Evolutionary conservation across 2,329 filamentous ascomycete species (phyloP).

Genomic region (Lecanicillium sp.): DNA sequence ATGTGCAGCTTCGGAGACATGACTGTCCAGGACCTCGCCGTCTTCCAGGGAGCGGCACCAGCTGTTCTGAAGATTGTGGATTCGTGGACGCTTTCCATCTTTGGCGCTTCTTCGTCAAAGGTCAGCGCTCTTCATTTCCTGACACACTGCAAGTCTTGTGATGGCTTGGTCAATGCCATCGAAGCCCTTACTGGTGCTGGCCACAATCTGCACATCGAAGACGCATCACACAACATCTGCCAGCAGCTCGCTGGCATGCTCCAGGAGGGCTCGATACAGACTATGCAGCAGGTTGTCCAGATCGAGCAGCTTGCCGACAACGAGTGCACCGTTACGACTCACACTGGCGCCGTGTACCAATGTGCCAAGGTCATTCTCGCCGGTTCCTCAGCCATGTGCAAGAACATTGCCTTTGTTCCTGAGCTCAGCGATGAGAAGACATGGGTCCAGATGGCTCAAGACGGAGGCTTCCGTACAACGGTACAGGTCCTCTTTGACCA

Average conservation of each 20-base stretch:
- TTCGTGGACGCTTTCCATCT: constrained; percentile 17
- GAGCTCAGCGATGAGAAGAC: constrained; percentile 12
- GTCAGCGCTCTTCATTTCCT: constrained; percentile 16
- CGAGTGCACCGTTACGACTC: constrained; percentile 11
- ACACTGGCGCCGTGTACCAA: constrained; percentile 11
- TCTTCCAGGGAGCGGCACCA: constrained; percentile 13
- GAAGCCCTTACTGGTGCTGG: constrained; percentile 3
- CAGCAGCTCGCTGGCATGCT: constrained; percentile 11
- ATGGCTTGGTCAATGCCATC: constrained; percentile 12
- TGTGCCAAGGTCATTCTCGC: constrained; percentile 13
- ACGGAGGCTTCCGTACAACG: constrained; percentile 12
- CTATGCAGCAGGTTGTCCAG: constrained; percentile 11
- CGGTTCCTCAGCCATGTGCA: constrained; percentile 9
- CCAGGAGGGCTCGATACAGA: constrained; percentile 7
- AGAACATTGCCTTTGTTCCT: constrained; percentile 11
- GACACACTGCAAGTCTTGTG: constrained; percentile 15
- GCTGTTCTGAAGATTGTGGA: constrained; percentile 11
- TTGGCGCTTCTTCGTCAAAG: constrained; percentile 14
- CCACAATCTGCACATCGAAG: constrained; percentile 7
- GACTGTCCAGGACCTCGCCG: constrained; percentile 13
- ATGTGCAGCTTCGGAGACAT: constrained; percentile 13
- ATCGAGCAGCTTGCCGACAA: constrained; percentile 12
- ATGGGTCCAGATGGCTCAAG: constrained; percentile 10
- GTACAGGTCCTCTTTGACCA: constrained; percentile 12
- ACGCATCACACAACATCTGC: constrained; percentile 6